Evolutionary conservation across 441 rosid genomes (phyloP).

Genomic region (Pelargonium hybrid): DNA sequence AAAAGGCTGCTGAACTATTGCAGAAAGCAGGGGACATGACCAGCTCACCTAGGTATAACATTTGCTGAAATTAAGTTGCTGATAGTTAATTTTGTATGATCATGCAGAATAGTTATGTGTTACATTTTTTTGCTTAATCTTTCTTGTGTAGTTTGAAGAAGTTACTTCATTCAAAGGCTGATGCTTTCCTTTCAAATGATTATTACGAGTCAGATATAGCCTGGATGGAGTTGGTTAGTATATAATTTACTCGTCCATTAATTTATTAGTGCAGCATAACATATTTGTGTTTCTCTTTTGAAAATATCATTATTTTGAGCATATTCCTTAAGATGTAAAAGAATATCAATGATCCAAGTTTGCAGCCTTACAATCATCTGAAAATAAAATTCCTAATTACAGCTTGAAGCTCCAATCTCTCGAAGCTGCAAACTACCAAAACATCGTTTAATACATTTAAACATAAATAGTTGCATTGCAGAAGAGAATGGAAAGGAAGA

Average conservation of each 20-base stretch:
- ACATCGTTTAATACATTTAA: no score
- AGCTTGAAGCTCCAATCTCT: no score
- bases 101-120: conserved; percentile 5
- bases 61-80: conserved; percentile 16
- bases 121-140: conserved; percentile 11
- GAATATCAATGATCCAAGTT: no score
- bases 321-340: no score
- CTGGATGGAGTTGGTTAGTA: conserved; percentile 94
- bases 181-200: conserved; percentile 83
- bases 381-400: no score
- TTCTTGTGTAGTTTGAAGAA: conserved; percentile 64
- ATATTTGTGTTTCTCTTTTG: not conserved
- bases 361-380: no score
- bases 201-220: conserved; percentile 88
- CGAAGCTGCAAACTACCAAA: no score
- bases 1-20: conserved; percentile 61
- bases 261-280: not conserved
- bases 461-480: no score
- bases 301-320: no score
- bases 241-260: not conserved
- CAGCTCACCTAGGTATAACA: conserved; percentile 55
- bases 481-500: no score
- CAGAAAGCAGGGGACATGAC: conserved; percentile 75
- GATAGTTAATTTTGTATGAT: conserved; percentile 3
- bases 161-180: conserved; percentile 75